Base-by-base conservation (phyloP, 202 grass and related monocot genomes). In the Schoenoplectus triqueter region DNA sequence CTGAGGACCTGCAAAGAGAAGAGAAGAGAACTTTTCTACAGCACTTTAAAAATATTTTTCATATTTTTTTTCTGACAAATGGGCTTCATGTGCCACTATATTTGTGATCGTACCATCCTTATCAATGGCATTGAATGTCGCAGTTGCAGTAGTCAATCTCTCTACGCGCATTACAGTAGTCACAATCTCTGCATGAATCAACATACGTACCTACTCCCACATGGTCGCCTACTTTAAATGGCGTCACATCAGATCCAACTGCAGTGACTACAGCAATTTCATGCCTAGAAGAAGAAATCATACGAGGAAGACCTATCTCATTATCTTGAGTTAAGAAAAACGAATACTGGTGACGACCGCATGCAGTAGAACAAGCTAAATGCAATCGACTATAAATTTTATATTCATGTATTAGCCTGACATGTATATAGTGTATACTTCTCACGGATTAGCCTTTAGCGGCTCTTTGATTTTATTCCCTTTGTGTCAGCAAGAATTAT, bases 71-170 rank as follows among this genome's bases (percentile, higher is more conserved):
- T 31, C 31, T 31, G 31, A 31, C 31, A 31, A 0, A 10, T n/a
- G 9, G 14, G 6, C 3, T 57, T 90, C 70, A 50, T 87, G 85
- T 56, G 84, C 88, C 17, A 85, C 85, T 51, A 90, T 85, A 78
- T 57, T 90, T 2, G 88, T 90, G 66, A 87, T 73, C 9, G 85
- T 87, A 55, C 88, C 88, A 81, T 87, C 88, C 63, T 82, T 86
- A 84, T 90, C 88, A 59, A 87, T 61, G 3, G 0, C 0, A 75
- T 90, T 90, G 48, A 59, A 90, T 56, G 88, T 90, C 10, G 5
- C 2, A 48, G 19, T 77, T 68, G 6, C 0, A n/a, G n/a, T n/a
- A n/a, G n/a, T n/a, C n/a, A n/a, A 90, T 0, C 52, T 90, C 85
- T 76, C 19, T 56, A 15, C 49, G 55, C 7, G 15, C 81, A 52